Conservation (phyloP, 768 basidiomycete species). For the Pholiota microspora region DNA sequence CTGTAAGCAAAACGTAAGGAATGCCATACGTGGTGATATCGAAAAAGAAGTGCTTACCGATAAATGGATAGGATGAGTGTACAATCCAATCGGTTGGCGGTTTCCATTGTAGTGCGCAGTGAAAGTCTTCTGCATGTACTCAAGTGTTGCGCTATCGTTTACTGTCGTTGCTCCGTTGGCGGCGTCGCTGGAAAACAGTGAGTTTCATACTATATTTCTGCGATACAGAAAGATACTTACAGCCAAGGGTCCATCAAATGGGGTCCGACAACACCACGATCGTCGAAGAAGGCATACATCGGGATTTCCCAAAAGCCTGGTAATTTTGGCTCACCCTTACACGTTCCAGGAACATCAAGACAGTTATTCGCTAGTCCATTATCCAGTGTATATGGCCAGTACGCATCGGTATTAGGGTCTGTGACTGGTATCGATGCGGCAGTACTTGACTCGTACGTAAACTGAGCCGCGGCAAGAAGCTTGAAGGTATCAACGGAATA, state of each 20-base stretch:
- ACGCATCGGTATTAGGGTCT: slow-evolving; percentile 67
- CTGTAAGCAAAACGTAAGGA: slow-evolving; percentile 22
- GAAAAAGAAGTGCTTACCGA: slow-evolving; percentile 36
- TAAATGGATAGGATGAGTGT: slow-evolving; percentile 80
- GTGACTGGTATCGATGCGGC: slow-evolving; percentile 64
- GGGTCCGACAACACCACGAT: slow-evolving; percentile 46
- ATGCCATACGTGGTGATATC: not conserved
- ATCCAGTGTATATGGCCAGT: slow-evolving; percentile 83
- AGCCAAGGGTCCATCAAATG: slow-evolving; percentile 88
- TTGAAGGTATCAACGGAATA: slow-evolving; percentile 63
- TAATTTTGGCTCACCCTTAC: slow-evolving; percentile 67
- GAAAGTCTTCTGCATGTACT: slow-evolving; percentile 75
- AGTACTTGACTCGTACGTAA: slow-evolving; percentile 71
- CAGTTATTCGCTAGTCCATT: slow-evolving; percentile 81
- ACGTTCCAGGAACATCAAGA: slow-evolving; percentile 47
- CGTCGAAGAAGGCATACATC: slow-evolving; percentile 78
- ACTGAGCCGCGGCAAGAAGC: slow-evolving; percentile 49
- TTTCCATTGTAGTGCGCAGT: slow-evolving; percentile 71
- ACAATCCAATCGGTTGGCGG: slow-evolving; percentile 77
- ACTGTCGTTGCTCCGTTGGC: slow-evolving; percentile 48
- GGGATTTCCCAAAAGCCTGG: slow-evolving; percentile 86
- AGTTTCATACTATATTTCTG: not conserved
- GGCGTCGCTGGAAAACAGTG: slow-evolving; percentile 35
- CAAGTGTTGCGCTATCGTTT: slow-evolving; percentile 63
- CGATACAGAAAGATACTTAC: slow-evolving; percentile 34